Percentiles rank a stretch among this genome's conserved stretches.
Evolutionary conservation across 176 grass and related monocot species (phyloP).

Genomic region (Panicum miliaceum): DNA sequence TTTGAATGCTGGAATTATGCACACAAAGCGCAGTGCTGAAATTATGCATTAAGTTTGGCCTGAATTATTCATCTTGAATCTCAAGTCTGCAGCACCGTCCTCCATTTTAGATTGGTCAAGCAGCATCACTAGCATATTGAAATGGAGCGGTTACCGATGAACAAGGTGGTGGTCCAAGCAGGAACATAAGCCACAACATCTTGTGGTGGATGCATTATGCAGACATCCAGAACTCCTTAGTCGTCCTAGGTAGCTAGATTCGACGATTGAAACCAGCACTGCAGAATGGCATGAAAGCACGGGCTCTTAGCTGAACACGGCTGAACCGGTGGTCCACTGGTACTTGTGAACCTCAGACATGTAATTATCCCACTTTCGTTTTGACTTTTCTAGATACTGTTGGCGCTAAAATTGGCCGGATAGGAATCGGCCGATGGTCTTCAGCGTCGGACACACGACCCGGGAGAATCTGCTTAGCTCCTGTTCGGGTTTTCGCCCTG

Average conservation of each 20-base stretch:
- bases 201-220: neutral
- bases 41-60: too few species aligned
- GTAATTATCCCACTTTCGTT: neutral
- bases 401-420: too few species aligned
- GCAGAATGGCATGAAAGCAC: neutral
- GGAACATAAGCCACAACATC: neutral
- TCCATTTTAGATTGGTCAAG: neutral
- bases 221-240: neutral
- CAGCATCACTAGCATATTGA: neutral
- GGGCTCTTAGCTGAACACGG: neutral
- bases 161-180: neutral
- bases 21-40: too few species aligned
- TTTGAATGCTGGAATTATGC: too few species aligned
- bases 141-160: neutral
- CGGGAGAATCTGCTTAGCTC: too few species aligned
- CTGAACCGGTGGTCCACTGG: too few species aligned
- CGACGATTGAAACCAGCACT: neutral
- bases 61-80: too few species aligned
- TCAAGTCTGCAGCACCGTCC: too few species aligned
- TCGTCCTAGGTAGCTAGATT: slow-evolving; percentile 6
- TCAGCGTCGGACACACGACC: too few species aligned
- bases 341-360: neutral
- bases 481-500: too few species aligned
- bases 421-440: too few species aligned
- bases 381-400: too few species aligned